A percentile compares a stretch with the other conserved stretches of the same genome.
These are phyloP conservation scores for Cubamyces lactineus DNA, from an alignment of 768 basidiomycete genomes.

Conservation along the genomic window DNA sequence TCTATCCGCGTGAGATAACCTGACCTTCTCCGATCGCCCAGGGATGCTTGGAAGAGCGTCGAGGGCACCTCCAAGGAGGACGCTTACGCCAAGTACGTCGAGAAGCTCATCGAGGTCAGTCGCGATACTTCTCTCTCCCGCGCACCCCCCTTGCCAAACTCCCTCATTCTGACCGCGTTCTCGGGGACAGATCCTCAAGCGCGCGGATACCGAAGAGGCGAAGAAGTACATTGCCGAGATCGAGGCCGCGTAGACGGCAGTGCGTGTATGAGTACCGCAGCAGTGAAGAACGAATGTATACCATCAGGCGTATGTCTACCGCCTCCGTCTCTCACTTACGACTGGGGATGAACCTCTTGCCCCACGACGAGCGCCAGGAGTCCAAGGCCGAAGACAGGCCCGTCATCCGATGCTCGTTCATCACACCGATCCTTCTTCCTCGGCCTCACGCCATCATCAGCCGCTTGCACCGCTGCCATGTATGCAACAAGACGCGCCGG, in stretches of 20 bases:
- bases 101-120: conserved; percentile 67
- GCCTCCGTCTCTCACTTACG: no score
- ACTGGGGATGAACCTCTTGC: no score
- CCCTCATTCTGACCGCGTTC: conserved; percentile 11
- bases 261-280: no score
- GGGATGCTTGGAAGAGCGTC: conserved; percentile 85
- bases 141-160: no score
- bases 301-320: not conserved
- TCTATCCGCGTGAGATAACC: not conserved
- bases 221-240: conserved; percentile 45
- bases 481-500: no score
- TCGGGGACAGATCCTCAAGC: conserved; percentile 56
- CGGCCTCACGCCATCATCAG: no score
- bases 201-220: conserved; percentile 35
- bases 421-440: no score
- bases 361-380: no score
- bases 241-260: conserved; percentile 44
- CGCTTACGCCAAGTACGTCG: conserved; percentile 75
- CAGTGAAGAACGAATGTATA: not conserved
- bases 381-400: no score
- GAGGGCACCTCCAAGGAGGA: conserved; percentile 77
- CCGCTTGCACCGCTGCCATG: no score
- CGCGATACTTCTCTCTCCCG: not conserved
- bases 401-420: no score
- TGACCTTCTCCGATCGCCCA: conserved; percentile 35